Evolutionary conservation across 202 grass and related monocot species (phyloP).

Genomic region (Hordeum pubiflorum): DNA sequence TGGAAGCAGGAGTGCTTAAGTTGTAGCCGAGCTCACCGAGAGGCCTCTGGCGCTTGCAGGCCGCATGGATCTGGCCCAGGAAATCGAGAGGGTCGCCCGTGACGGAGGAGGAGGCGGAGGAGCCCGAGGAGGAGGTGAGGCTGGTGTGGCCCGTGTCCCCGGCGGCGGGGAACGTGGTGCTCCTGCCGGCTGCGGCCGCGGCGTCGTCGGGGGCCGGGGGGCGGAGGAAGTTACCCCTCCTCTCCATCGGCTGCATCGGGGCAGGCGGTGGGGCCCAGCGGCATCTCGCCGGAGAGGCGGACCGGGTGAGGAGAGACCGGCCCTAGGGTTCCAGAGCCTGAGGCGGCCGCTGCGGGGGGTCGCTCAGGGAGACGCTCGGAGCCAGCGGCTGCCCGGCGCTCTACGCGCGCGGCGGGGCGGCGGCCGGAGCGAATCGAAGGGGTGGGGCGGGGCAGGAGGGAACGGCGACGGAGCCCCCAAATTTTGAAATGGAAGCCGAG

Average conservation of each 20-base stretch:
- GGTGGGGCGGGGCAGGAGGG: neutral
- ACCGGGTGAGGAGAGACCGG: neutral
- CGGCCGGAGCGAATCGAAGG: conserved; percentile 25
- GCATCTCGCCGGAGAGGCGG: conserved; percentile 40
- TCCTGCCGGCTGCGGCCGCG: neutral
- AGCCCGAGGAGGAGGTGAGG: conserved; percentile 52
- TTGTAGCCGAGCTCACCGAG: conserved; percentile 35
- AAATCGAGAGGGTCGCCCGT: conserved; percentile 44
- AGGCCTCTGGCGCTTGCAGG: conserved; percentile 64
- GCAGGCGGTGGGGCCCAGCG: conserved; percentile 14
- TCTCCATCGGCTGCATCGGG: conserved; percentile 47
- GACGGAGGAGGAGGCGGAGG: conserved; percentile 49
- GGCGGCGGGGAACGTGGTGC: conserved; percentile 12
- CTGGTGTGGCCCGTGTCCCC: conserved; percentile 33
- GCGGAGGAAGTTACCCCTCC: conserved; percentile 64
- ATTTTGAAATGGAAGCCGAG: conserved; percentile 36
- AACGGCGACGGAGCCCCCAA: conserved; percentile 15
- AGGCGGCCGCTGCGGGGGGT: neutral
- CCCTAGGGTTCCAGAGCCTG: conserved; percentile 29
- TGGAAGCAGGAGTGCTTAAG: neutral
- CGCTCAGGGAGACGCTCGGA: neutral
- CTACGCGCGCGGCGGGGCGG: neutral
- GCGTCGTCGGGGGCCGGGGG: conserved; percentile 22
- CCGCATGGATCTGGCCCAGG: conserved; percentile 56
- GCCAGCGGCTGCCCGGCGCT: neutral